A percentile compares a stretch with the other conserved stretches of the same genome.
phyloP scores from a whole-genome alignment of 2,329 filamentous ascomycete genomes.

The Fusarium brachygibbosum region DNA sequence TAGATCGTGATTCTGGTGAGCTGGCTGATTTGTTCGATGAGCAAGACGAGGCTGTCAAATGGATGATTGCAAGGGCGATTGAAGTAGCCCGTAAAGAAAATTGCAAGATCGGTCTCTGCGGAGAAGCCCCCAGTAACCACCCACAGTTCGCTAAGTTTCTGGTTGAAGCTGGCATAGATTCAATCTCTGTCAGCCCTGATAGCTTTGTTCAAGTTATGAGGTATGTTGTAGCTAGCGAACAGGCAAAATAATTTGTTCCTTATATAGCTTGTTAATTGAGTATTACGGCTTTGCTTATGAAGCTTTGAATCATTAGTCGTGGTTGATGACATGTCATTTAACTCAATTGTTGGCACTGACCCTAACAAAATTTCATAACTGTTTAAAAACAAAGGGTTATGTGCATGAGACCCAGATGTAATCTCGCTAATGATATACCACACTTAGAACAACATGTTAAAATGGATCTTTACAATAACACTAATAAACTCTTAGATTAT shows the following conservation, averaged over 20 bases:
- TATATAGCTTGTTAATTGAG: not conserved
- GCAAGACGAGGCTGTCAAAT: slow-evolving; percentile 57
- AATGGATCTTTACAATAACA: no score
- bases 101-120: slow-evolving; percentile 57
- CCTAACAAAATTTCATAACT: no score
- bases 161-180: slow-evolving; percentile 54
- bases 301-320: no score
- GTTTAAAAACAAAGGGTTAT: no score
- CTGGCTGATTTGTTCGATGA: slow-evolving; percentile 56
- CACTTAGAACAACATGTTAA: no score
- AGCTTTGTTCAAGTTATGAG: slow-evolving; percentile 56
- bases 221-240: slow-evolving; percentile 44
- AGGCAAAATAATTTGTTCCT: no score
- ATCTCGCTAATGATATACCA: no score
- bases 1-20: slow-evolving; percentile 56
- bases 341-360: no score
- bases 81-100: slow-evolving; percentile 48
- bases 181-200: slow-evolving; percentile 57
- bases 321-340: no score
- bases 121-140: slow-evolving; percentile 57
- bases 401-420: no score
- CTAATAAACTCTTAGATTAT: no score
- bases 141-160: slow-evolving; percentile 56
- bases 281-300: not conserved
- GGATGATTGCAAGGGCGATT: slow-evolving; percentile 56